These are phyloP conservation scores for Neoscytalidium dimidiatum DNA, from an alignment of 2,329 filamentous ascomycete species.

Conservation along the genomic window DNA sequence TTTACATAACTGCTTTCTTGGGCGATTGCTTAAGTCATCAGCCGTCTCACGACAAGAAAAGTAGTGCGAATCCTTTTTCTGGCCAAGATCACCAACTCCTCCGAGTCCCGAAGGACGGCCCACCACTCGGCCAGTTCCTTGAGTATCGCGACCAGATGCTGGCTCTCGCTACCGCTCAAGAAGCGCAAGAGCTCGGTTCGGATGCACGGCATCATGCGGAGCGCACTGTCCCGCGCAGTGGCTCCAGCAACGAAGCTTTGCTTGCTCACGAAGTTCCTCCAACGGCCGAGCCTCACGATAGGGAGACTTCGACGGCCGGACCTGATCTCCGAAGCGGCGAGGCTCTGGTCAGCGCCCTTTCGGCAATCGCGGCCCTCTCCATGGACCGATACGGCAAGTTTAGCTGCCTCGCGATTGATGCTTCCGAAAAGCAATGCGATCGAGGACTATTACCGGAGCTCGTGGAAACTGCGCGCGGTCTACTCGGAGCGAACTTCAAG, in stretches of 20 bases:
- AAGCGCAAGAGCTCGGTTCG: neutral
- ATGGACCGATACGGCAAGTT: neutral
- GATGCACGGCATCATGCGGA: neutral
- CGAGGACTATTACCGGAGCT: neutral
- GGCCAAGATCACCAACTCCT: neutral
- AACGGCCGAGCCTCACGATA: too few species aligned
- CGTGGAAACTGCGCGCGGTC: neutral
- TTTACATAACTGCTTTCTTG: neutral
- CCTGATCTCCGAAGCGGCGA: too few species aligned
- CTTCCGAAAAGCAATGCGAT: neutral
- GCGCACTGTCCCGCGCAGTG: too few species aligned
- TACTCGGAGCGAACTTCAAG: neutral
- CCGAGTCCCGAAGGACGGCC: neutral
- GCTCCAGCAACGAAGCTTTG: too few species aligned
- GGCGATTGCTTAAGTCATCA: neutral
- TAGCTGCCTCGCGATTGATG: neutral
- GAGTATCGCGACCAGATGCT: neutral
- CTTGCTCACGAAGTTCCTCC: too few species aligned
- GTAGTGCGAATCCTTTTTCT: neutral
- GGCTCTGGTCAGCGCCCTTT: too few species aligned
- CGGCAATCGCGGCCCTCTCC: too few species aligned
- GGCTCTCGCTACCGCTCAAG: neutral
- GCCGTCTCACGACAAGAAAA: neutral
- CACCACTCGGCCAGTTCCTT: neutral
- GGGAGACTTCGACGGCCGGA: too few species aligned